Conservation (phyloP, 106 monocot species). For the Dendrobium officinale region DNA sequence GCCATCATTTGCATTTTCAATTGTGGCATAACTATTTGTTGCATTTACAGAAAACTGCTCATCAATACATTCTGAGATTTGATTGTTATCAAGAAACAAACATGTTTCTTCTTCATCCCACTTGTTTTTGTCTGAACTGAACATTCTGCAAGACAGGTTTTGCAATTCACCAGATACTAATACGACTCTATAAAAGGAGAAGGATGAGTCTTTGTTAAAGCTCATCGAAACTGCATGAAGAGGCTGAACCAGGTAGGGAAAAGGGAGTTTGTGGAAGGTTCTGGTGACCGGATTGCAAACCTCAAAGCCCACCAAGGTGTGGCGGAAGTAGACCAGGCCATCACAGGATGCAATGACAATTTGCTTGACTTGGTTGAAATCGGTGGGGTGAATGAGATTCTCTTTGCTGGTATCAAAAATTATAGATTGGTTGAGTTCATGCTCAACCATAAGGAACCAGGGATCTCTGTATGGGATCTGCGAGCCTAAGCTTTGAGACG, state of each 20-base stretch:
- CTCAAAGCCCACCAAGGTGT: conserved; percentile 16
- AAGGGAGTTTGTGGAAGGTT: conserved; percentile 44
- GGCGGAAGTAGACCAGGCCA: conserved; percentile 45
- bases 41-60: neutral
- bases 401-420: conserved; percentile 41
- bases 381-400: conserved; percentile 8
- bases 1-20: neutral
- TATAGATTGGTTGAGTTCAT: conserved; percentile 25
- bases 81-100: neutral
- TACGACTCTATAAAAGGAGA: conserved; percentile 28
- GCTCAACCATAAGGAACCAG: conserved; percentile 70
- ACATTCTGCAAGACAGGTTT: conserved; percentile 29
- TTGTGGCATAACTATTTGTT: neutral
- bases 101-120: conserved; percentile 33
- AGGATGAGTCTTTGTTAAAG: conserved; percentile 2
- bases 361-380: conserved; percentile 6
- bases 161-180: conserved; percentile 46
- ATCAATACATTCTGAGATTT: neutral
- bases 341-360: conserved; percentile 65
- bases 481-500: conserved; percentile 53
- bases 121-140: conserved; percentile 24
- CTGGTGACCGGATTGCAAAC: conserved; percentile 67
- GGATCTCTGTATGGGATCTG: conserved; percentile 51
- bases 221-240: conserved; percentile 72
- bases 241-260: neutral